Percentiles rank a stretch among this genome's conserved stretches.
These are phyloP conservation scores for Chlorella vulgaris DNA, from an alignment of 139 green algal genomes.

Conservation along the genomic window DNA sequence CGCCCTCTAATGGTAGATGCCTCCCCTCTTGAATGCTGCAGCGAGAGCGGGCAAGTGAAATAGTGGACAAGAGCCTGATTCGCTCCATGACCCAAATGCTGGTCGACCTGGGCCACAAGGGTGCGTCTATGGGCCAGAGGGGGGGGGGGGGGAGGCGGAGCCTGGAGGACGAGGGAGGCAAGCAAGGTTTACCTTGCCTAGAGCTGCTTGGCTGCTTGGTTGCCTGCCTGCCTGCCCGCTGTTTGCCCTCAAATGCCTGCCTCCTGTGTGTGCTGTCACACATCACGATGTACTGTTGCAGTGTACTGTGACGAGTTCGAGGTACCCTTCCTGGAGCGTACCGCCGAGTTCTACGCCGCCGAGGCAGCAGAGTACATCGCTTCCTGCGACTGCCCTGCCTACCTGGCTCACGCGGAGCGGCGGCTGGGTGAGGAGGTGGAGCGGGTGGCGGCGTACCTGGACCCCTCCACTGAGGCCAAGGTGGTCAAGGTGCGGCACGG, in stretches of 20 bases:
- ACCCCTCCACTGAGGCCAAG: conserved; percentile 14
- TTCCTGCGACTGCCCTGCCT: conserved; percentile 85
- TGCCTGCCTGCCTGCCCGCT: background rate
- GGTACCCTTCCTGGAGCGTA: conserved; percentile 79
- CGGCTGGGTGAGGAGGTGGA: conserved; percentile 90
- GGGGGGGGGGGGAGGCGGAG: background rate
- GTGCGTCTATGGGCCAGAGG: too few species aligned
- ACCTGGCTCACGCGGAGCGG: conserved; percentile 83
- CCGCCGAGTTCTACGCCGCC: conserved; percentile 88
- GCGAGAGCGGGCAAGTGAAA: conserved; percentile 84
- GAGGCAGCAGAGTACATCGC: conserved; percentile 77
- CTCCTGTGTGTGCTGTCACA: background rate
- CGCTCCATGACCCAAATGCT: conserved; percentile 88
- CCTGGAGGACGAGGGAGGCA: background rate
- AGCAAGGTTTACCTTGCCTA: background rate
- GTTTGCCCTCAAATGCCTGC: background rate
- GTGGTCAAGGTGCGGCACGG: conserved; percentile 21
- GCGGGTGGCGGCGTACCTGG: conserved; percentile 46
- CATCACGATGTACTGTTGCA: background rate
- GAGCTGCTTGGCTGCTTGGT: background rate
- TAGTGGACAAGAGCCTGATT: conserved; percentile 86
- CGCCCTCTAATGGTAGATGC: too few species aligned
- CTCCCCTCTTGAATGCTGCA: conserved; percentile 32
- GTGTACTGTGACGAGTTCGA: conserved; percentile 96
- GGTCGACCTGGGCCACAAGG: conserved; percentile 80